Conservation (phyloP, 2,329 filamentous ascomycete species). For the Epichloe scottii region DNA sequence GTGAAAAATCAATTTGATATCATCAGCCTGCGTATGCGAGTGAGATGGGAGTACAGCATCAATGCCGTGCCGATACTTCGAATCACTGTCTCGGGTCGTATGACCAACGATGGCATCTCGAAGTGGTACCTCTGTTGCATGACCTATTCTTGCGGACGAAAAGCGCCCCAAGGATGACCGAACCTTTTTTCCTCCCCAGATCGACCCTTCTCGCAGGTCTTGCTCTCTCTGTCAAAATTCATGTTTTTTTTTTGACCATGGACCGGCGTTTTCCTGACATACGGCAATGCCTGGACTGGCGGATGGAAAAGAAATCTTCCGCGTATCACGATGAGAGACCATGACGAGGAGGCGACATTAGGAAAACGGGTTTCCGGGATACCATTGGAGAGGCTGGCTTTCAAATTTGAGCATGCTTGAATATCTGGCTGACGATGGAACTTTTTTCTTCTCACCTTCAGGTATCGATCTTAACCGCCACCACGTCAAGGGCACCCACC, state of each 20-base stretch:
- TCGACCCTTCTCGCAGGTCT: not conserved
- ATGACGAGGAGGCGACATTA: not conserved
- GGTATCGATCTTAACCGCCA: constrained; percentile 62
- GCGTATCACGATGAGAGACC: not conserved
- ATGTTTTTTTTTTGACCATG: constrained; percentile 1
- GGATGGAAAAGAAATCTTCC: not conserved
- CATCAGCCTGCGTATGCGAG: constrained; percentile 37
- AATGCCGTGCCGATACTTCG: not conserved
- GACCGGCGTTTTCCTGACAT: constrained; percentile 9
- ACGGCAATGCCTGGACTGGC: constrained; percentile 6
- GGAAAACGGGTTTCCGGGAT: not conserved
- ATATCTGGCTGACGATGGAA: constrained; percentile 48
- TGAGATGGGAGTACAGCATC: constrained; percentile 18
- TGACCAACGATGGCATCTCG: not conserved
- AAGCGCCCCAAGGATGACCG: constrained; percentile 6
- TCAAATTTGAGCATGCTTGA: constrained; percentile 48
- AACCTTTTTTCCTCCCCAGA: not conserved
- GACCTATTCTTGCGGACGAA: constrained; percentile 7
- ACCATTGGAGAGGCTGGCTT: constrained; percentile 7
- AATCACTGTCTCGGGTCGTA: not conserved
- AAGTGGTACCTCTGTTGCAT: constrained; percentile 11
- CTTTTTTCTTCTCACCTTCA: constrained; percentile 24
- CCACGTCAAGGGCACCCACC: constrained; percentile 63
- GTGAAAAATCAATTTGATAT: constrained; percentile 29
- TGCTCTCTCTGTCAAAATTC: not conserved